phyloP scores from a whole-genome alignment of 106 monocot species.

The Narthecium ossifragum region DNA sequence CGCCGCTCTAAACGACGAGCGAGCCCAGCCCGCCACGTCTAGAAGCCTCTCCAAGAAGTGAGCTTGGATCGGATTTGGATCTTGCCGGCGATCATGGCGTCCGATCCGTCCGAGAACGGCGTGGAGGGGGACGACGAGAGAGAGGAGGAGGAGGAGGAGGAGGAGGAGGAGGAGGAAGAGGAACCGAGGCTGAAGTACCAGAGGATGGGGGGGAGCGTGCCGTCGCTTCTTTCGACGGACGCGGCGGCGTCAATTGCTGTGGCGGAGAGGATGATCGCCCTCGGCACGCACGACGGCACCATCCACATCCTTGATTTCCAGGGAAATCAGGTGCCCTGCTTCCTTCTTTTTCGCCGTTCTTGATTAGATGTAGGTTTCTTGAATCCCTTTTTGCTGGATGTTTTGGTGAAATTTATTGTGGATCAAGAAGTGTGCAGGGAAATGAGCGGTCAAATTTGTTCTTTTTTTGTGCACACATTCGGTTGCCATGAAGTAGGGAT shows the following conservation, averaged over 20 bases:
- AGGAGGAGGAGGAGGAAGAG: constrained; percentile 61
- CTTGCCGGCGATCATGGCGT: constrained; percentile 27
- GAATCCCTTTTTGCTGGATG: no score
- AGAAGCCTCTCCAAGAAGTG: no score
- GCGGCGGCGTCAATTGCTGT: constrained; percentile 72
- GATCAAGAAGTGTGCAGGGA: no score
- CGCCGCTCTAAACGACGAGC: background rate
- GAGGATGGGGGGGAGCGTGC: constrained; percentile 88
- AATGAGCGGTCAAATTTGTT: no score
- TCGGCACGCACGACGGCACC: constrained; percentile 87
- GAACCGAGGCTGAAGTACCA: constrained; percentile 98
- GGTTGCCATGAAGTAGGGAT: no score
- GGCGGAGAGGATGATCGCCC: constrained; percentile 92
- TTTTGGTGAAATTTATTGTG: no score
- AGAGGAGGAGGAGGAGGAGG: constrained; percentile 36
- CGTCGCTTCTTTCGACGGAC: constrained; percentile 72
- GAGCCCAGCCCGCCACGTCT: no score
- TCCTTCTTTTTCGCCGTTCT: background rate
- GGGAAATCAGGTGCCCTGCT: constrained; percentile 74
- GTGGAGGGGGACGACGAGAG: constrained; percentile 61
- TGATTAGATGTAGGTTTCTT: background rate
- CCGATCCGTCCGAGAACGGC: constrained; percentile 33
- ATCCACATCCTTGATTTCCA: constrained; percentile 97
- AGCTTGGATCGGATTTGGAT: no score
- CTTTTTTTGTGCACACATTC: no score